Conservation (phyloP, 192 early-diverging fungal species). For the Podila epigama region DNA sequence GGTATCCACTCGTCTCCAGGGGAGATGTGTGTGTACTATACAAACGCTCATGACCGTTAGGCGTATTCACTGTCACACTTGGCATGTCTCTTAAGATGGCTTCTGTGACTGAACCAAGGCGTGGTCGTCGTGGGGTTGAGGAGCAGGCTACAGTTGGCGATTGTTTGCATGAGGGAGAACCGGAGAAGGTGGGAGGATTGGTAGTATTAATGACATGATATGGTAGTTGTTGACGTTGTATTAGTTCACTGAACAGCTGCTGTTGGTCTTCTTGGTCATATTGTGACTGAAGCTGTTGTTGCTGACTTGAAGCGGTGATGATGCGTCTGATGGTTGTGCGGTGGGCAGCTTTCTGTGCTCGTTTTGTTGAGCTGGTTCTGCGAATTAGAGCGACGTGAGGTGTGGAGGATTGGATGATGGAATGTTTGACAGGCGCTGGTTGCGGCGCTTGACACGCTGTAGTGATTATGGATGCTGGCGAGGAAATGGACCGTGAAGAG, state of each 20-base stretch:
- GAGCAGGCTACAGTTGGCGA: too few relatives aligned
- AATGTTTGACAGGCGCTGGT: background rate
- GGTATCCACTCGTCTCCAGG: background rate
- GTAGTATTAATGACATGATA: background rate
- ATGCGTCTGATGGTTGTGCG: slow-evolving; percentile 19
- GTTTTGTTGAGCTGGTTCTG: slow-evolving; percentile 10
- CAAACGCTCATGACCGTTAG: background rate
- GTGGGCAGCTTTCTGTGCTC: slow-evolving; percentile 23
- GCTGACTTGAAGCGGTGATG: slow-evolving; percentile 17
- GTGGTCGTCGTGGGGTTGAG: background rate
- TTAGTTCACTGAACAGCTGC: too few relatives aligned
- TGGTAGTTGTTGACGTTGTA: background rate
- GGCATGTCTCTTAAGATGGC: slow-evolving; percentile 21
- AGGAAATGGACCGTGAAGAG: background rate
- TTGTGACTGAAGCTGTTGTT: slow-evolving; percentile 14
- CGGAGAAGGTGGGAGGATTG: background rate
- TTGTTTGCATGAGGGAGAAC: background rate
- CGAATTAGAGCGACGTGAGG: slow-evolving; percentile 1
- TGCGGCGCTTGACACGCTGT: too few relatives aligned
- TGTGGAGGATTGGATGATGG: background rate
- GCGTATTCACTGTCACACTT: background rate
- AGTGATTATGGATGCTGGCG: background rate
- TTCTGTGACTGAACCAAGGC: slow-evolving; percentile 13
- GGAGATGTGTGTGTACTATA: background rate
- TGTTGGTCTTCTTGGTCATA: background rate